phyloP scores from a whole-genome alignment of 768 basidiomycete species.

The Rhodotorula babjevae region DNA sequence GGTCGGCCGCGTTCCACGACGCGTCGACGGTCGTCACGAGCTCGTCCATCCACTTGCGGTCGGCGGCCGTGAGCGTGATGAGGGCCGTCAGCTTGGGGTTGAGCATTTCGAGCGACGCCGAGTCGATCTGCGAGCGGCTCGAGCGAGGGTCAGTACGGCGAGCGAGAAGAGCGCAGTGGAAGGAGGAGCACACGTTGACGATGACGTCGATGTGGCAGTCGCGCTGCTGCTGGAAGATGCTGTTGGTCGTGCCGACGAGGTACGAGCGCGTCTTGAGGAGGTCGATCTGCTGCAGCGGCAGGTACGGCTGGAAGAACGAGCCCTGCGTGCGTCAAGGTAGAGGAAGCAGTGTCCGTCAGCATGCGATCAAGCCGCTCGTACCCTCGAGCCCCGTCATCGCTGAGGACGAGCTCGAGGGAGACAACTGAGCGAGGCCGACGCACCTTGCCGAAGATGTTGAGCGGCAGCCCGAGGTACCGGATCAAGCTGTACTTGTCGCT shows the following conservation, averaged over 20 bases:
- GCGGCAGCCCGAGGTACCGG: constrained; percentile 84
- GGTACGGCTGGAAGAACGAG: constrained; percentile 94
- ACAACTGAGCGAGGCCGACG: constrained; percentile 20
- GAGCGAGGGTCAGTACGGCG: background rate
- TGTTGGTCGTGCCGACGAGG: constrained; percentile 80
- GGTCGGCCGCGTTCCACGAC: constrained; percentile 65
- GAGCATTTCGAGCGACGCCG: constrained; percentile 76
- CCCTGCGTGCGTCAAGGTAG: constrained; percentile 60
- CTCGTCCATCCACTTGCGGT: constrained; percentile 81
- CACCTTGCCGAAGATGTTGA: constrained; percentile 89
- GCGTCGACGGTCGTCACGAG: constrained; percentile 80
- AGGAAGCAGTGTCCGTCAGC: no score
- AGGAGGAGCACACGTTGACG: constrained; percentile 62
- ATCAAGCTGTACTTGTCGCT: constrained; percentile 87
- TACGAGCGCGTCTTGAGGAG: constrained; percentile 75
- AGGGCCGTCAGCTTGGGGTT: constrained; percentile 73
- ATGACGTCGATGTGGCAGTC: constrained; percentile 73
- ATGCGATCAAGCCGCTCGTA: no score
- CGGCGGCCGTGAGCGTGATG: constrained; percentile 77
- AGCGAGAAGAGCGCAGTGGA: background rate
- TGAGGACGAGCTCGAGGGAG: no score
- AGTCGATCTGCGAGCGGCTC: constrained; percentile 62
- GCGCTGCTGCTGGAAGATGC: constrained; percentile 86
- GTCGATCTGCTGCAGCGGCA: constrained; percentile 91
- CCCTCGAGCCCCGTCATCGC: no score